Evolutionary conservation across 495 filamentous ascomycete genomes (phyloP), one percentile per base, ranked within the genome.

Genomic region (Cercophora samala): DNA sequence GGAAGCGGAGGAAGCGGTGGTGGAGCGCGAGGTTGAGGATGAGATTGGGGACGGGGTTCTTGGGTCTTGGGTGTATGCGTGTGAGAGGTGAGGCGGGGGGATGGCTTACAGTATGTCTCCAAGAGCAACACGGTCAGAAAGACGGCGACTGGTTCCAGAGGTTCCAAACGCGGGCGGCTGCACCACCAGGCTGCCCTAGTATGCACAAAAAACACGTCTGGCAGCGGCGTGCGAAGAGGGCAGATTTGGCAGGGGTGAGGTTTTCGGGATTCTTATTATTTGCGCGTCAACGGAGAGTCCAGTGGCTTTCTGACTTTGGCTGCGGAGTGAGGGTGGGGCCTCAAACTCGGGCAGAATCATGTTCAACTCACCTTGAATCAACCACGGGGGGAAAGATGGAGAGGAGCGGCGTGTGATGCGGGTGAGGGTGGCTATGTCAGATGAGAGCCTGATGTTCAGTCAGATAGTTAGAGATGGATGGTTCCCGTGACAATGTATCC

Each of bases 221-320:
- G 46, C 58, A 70, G 62, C 67, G 66, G 66, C 62, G 58, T 59
- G 32, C 54, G 55, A 66, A 66, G 69, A 60, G 64, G 52, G 58
- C 61, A 62, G 26, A n/a, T n/a, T 64, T 61, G 65, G 17, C 62
- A 64, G 65, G 58, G 66, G 66, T 71, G 65, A 53, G 63, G 58
- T 66, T 67, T 66, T 69, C 52, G 61, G 55, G 37, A 56, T 51
- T 24, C 65, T 64, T 69, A 67, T 72, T 70, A 66, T 72, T 70
- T 73, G 68, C 71, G 71, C 64, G 71, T 73, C 64, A 67, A 66
- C 63, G 64, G 58, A 67, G 64, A 59, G 32, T 23, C 32, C 29
- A 42, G 22, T 26, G 26, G 15, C 58, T 25, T 18, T 29, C n/a
- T 32, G 37, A 52, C 32, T 53, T 51, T 24, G 42, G 59, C 52